Evolutionary conservation across 352 stramenopile species (phyloP).

Genomic region (Pythium periplocum): DNA sequence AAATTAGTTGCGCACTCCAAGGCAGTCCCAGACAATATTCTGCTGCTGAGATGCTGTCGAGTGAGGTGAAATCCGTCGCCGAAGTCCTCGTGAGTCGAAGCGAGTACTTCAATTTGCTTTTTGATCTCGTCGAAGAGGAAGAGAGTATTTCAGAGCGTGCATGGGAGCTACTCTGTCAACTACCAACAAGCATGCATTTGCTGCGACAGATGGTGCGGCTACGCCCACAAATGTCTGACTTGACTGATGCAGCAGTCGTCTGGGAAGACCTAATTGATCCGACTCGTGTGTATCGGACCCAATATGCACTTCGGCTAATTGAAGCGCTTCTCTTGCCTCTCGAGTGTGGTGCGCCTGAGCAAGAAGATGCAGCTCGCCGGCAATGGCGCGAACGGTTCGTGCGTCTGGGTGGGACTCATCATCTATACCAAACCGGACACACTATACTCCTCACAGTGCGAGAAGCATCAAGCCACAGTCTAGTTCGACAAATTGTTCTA

Average conservation of each 20-base stretch:
- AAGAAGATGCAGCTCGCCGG: conserved; percentile 37
- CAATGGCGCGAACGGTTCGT: conserved; percentile 81
- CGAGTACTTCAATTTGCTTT: conserved; percentile 44
- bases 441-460: conserved; percentile 3
- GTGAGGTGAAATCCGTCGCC: neutral
- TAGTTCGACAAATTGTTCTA: neutral
- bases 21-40: neutral
- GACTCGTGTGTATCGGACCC: conserved; percentile 40
- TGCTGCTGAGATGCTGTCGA: neutral
- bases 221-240: conserved; percentile 6
- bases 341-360: conserved; percentile 3
- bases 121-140: conserved; percentile 52
- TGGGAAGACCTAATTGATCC: conserved; percentile 48
- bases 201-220: conserved; percentile 65
- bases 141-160: conserved; percentile 42
- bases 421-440: conserved; percentile 33
- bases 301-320: conserved; percentile 65
- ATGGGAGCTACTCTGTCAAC: conserved; percentile 66
- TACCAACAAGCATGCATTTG: conserved; percentile 64
- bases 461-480: too few species aligned
- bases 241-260: conserved; percentile 1
- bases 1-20: conserved; percentile 17
- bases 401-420: conserved; percentile 40
- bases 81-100: conserved; percentile 57
- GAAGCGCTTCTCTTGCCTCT: conserved; percentile 59